These are phyloP conservation scores for Monosporascus sp. DNA, from an alignment of 2,329 filamentous ascomycete species.

Conservation along the genomic window DNA sequence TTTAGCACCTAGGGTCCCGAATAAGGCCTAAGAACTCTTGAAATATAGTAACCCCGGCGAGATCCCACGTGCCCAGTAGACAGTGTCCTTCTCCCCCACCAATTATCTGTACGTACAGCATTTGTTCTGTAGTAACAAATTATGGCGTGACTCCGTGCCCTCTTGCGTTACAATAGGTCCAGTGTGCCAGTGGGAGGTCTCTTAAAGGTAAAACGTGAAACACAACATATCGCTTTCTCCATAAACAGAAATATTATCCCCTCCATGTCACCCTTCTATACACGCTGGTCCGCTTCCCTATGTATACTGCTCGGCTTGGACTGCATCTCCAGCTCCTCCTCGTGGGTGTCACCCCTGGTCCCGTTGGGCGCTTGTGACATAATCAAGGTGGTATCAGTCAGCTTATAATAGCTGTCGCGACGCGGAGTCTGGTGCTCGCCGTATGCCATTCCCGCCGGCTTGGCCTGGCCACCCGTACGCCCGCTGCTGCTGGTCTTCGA, in stretches of 20 bases:
- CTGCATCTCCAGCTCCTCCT: constrained; percentile 1
- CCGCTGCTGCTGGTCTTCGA: background rate
- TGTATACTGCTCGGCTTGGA: background rate
- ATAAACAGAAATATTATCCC: background rate
- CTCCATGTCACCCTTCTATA: background rate
- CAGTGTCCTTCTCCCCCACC: too few species aligned
- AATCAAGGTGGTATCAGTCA: background rate
- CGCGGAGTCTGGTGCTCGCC: constrained; percentile 1
- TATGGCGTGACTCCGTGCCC: too few species aligned
- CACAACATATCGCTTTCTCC: too few species aligned
- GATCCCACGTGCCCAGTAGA: too few species aligned
- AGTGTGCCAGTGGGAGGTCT: too few species aligned
- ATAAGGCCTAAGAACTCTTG: too few species aligned
- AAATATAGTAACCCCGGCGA: too few species aligned
- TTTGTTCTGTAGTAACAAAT: too few species aligned
- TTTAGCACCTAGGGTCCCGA: too few species aligned
- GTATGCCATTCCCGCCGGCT: background rate
- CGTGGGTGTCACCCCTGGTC: background rate
- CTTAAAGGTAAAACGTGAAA: too few species aligned
- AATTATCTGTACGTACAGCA: too few species aligned
- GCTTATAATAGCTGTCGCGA: constrained; percentile 1
- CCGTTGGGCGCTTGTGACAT: background rate
- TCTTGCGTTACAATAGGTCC: too few species aligned
- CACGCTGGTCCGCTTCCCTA: background rate
- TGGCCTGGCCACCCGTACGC: background rate